phyloP scores from a whole-genome alignment of 2,329 filamentous ascomycete genomes.

The Fusarium camptoceras region DNA sequence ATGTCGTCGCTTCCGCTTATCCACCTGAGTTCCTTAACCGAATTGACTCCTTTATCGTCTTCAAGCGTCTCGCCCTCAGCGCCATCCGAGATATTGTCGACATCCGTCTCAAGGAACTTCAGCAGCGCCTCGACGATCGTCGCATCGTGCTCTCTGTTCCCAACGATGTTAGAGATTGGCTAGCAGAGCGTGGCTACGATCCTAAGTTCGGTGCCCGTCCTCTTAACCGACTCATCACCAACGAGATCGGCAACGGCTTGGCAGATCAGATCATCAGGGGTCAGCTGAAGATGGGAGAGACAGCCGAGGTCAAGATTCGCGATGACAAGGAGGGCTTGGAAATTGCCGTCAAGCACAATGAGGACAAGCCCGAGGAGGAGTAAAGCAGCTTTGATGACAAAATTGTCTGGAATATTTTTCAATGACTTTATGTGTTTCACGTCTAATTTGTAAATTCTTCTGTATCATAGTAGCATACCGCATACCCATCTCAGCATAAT shows the following conservation, averaged over 20 bases:
- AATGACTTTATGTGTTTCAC: conserved; percentile 44
- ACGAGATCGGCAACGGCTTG: conserved; percentile 87
- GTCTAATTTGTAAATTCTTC: conserved; percentile 25
- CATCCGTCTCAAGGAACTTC: conserved; percentile 87
- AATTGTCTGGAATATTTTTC: background rate
- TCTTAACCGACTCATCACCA: conserved; percentile 89
- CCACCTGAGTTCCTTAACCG: conserved; percentile 96
- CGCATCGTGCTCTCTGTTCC: conserved; percentile 81
- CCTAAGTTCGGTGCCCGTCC: conserved; percentile 91
- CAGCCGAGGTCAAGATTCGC: conserved; percentile 76
- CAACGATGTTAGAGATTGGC: conserved; percentile 81
- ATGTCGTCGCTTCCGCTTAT: conserved; percentile 80
- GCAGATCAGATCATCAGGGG: conserved; percentile 94
- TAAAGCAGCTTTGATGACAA: conserved; percentile 1
- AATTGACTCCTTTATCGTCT: conserved; percentile 96
- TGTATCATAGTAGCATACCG: conserved; percentile 18
- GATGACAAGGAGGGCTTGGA: conserved; percentile 70
- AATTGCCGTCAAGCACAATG: conserved; percentile 52
- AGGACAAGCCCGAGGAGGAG: conserved; percentile 32
- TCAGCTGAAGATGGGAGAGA: conserved; percentile 79
- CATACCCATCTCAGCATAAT: conserved; percentile 14
- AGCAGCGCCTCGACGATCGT: conserved; percentile 83
- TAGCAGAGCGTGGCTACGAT: conserved; percentile 90
- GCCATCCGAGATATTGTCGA: conserved; percentile 94
- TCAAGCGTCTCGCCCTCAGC: conserved; percentile 82